phyloP scores from a whole-genome alignment of 2,329 filamentous ascomycete genomes.

The Drechslerella dactyloides region DNA sequence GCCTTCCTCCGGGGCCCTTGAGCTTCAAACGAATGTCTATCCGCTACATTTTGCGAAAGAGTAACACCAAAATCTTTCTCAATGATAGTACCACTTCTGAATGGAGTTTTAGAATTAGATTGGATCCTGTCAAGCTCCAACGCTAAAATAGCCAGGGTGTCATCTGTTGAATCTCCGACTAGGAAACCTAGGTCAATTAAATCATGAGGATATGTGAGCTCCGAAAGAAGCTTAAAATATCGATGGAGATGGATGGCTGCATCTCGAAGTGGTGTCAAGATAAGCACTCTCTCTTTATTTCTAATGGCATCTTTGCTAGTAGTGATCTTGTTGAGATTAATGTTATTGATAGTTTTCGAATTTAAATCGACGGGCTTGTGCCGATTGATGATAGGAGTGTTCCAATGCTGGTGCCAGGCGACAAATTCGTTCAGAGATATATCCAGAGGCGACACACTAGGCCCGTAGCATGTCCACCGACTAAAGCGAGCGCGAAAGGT shows the following conservation, averaged over 20 bases:
- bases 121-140: conserved; percentile 88
- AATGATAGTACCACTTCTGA: conserved; percentile 81
- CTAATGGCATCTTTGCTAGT: conserved; percentile 78
- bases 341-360: conserved; percentile 74
- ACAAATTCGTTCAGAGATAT: conserved; percentile 91
- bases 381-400: conserved; percentile 96
- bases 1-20: conserved; percentile 89
- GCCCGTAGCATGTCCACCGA: conserved; percentile 78
- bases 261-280: conserved; percentile 91
- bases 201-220: conserved; percentile 91
- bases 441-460: conserved; percentile 91
- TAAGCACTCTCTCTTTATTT: conserved; percentile 86
- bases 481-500: not conserved
- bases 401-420: conserved; percentile 84
- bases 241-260: conserved; percentile 80
- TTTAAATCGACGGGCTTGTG: conserved; percentile 87
- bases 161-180: conserved; percentile 87
- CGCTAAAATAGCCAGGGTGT: conserved; percentile 82
- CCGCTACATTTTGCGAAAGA: conserved; percentile 77
- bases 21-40: conserved; percentile 82
- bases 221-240: conserved; percentile 89
- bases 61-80: conserved; percentile 87
- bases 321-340: conserved; percentile 83
- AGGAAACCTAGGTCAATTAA: conserved; percentile 95
- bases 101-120: conserved; percentile 76